Base-by-base conservation (phyloP, 768 basidiomycete species). In the Kwoniella dejecticola region DNA sequence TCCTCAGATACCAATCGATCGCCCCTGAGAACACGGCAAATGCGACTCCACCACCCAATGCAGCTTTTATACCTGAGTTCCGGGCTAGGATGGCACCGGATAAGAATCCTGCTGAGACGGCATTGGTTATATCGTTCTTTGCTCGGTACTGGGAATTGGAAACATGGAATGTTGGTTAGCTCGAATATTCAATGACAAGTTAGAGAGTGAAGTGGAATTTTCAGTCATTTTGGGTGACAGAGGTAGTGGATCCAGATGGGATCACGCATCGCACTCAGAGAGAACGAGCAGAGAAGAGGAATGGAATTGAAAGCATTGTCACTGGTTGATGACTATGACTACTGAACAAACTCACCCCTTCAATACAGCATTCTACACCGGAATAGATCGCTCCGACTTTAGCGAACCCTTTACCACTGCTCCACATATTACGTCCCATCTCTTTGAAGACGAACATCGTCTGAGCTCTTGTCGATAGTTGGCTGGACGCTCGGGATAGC, bases 321-420 rank as follows among this genome's bases (percentile, higher is more conserved):
- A n/a, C n/a, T n/a, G n/a, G n/a, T n/a, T n/a, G n/a, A n/a, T n/a
- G n/a, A n/a, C n/a, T n/a, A n/a, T n/a, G n/a, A n/a, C n/a, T n/a
- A n/a, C n/a, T n/a, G n/a, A n/a, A n/a, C 15, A 36, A 11, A 86
- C 92, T 76, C 79, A 90, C 94, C 67, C 88, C 89, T 81, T 98
- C 95, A 57, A 97, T 88, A 57, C 91, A 87, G 71, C 95, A 98
- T 80, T 98, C 95, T 7, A 91, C 86, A 26, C 94, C 93, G n/a
- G 92, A 88, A 77, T 90, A 98, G 44, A 98, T 73, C 12, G 90
- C 90, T 17, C 92, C 95, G 46, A 98, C 91, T 81, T 92, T 94
- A 0, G 87, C 93, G 72, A 97, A 97, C 0, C 91, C 89, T 78
- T 89, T 93, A 19, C 95, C 94, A 49, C 83, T 89, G 27, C 83